A percentile compares a stretch with the other conserved stretches of the same genome.
Evolutionary conservation across 2,329 filamentous ascomycete species (phyloP).

Genomic region (Mycosphaerella sp.): DNA sequence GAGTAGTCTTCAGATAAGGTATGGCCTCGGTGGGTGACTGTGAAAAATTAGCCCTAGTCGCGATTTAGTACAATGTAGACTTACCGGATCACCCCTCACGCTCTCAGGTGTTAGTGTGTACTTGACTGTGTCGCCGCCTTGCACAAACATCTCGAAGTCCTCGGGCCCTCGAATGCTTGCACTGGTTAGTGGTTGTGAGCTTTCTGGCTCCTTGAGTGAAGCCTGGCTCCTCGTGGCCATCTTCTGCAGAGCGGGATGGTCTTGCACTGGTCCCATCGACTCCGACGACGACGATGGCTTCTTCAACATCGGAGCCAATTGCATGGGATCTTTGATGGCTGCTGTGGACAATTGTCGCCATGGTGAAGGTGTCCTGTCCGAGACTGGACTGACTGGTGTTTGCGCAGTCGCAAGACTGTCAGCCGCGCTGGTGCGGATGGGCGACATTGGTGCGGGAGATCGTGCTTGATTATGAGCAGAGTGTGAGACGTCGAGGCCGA

Average conservation of each 20-base stretch:
- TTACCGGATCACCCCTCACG: conserved; percentile 41
- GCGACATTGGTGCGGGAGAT: conserved; percentile 7
- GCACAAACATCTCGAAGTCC: conserved; percentile 45
- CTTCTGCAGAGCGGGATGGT: conserved; percentile 26
- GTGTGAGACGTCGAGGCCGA: conserved; percentile 6
- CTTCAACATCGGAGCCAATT: conserved; percentile 11
- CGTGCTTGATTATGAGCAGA: conserved; percentile 1
- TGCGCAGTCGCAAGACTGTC: not conserved
- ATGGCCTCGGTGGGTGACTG: conserved; percentile 15
- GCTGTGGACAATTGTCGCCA: conserved; percentile 20
- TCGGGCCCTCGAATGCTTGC: conserved; percentile 32
- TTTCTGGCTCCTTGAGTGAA: conserved; percentile 8
- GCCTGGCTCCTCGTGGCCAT: conserved; percentile 18
- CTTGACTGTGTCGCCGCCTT: conserved; percentile 45
- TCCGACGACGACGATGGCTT: conserved; percentile 12
- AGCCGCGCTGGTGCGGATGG: conserved; percentile 1
- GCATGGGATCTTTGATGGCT: conserved; percentile 13
- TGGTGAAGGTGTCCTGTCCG: conserved; percentile 16
- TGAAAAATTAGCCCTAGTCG: conserved; percentile 1
- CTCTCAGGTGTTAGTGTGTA: conserved; percentile 45
- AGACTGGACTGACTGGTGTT: conserved; percentile 4
- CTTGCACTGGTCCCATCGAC: conserved; percentile 18
- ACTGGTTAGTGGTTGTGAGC: conserved; percentile 24
- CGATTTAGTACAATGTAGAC: conserved; percentile 19
- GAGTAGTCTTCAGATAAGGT: conserved; percentile 10